These are phyloP conservation scores for Leucaena leucocephala DNA, from an alignment of 306 rosid genomes.

Conservation along the genomic window DNA sequence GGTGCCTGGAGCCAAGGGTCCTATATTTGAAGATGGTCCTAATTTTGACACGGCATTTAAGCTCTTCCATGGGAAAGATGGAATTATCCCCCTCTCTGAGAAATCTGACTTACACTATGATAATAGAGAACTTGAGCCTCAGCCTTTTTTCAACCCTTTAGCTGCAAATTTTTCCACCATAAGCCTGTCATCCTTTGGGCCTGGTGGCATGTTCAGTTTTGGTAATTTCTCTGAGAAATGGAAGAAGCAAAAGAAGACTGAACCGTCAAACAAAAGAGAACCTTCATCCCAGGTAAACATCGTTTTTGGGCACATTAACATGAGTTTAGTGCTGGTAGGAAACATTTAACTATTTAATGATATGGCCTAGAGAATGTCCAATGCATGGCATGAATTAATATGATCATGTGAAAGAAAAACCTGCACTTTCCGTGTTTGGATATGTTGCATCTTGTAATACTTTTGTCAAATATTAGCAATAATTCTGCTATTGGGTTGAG, in stretches of 20 bases:
- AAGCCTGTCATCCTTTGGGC: conserved; percentile 73
- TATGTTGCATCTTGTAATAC: neutral
- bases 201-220: conserved; percentile 70
- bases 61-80: conserved; percentile 86
- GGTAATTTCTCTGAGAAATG: conserved; percentile 69
- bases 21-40: conserved; percentile 86
- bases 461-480: conserved; percentile 19
- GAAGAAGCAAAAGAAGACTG: conserved; percentile 65
- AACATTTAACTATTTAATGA: conserved; percentile 10
- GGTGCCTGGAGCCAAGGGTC: conserved; percentile 66
- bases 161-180: conserved; percentile 72
- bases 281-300: conserved; percentile 55
- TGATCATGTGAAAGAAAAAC: conserved; percentile 2
- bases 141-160: conserved; percentile 74
- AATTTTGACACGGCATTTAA: conserved; percentile 71
- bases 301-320: conserved; percentile 14
- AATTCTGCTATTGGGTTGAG: neutral
- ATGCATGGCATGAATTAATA: neutral
- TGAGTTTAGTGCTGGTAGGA: conserved; percentile 8
- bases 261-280: conserved; percentile 58
- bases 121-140: conserved; percentile 43
- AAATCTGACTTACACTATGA: conserved; percentile 38
- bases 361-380: conserved; percentile 7
- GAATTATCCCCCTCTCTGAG: conserved; percentile 73
- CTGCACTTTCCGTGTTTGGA: neutral